A percentile compares a stretch with the other conserved stretches of the same genome.
phyloP scores from a whole-genome alignment of 140 eudicot species.

The Cichorium intybus region DNA sequence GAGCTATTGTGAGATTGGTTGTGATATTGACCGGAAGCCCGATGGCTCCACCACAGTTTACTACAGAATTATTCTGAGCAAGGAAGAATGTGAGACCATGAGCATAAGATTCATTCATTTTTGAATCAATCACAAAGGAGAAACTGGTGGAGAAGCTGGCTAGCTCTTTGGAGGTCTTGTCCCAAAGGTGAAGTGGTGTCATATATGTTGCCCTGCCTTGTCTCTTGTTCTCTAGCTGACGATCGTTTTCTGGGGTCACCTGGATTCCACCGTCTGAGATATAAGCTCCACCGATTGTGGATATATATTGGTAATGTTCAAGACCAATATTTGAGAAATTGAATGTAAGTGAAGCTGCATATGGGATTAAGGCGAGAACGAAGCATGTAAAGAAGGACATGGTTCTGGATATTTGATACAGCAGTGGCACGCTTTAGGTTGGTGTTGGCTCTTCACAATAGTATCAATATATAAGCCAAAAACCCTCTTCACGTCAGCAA shows the following conservation, averaged over 20 bases:
- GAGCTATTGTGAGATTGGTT: not conserved
- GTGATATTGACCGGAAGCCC: not conserved
- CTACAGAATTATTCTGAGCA: not conserved
- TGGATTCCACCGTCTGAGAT: too few species aligned
- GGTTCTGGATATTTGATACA: not conserved
- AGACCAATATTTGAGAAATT: too few species aligned
- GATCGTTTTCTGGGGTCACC: not conserved
- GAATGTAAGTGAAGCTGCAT: too few species aligned
- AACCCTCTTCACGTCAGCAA: too few species aligned
- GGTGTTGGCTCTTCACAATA: too few species aligned
- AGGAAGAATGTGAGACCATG: conserved; percentile 4
- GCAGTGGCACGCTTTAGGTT: too few species aligned
- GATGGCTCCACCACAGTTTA: not conserved
- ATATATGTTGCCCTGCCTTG: conserved; percentile 11
- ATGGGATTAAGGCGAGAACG: too few species aligned
- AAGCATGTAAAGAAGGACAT: too few species aligned
- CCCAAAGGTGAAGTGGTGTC: conserved; percentile 18
- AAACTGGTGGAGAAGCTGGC: conserved; percentile 26
- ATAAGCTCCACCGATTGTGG: too few species aligned
- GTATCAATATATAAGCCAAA: too few species aligned
- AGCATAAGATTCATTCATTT: not conserved
- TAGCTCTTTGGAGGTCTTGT: conserved; percentile 3
- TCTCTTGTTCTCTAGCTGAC: not conserved
- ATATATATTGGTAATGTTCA: too few species aligned
- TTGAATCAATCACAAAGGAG: conserved; percentile 16